Conservation (phyloP, 257 asterid species). For the Plantago ovata region DNA sequence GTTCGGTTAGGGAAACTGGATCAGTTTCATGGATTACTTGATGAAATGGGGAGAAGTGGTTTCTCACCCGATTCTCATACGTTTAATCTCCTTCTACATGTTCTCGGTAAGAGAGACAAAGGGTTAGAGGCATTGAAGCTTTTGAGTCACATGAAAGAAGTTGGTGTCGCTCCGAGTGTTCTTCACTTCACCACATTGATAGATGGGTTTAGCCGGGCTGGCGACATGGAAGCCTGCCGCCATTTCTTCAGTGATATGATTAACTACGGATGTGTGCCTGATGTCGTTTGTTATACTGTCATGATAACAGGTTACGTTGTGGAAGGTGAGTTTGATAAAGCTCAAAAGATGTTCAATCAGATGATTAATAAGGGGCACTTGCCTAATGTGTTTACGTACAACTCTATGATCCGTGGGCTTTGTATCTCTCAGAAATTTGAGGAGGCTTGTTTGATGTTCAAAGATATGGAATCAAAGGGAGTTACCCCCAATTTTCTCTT, state of each 20-base stretch:
- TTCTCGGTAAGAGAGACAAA: conserved; percentile 77
- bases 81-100: conserved; percentile 78
- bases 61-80: conserved; percentile 87
- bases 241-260: conserved; percentile 78
- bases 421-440: conserved; percentile 73
- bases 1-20: conserved; percentile 78
- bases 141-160: conserved; percentile 87
- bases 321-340: conserved; percentile 64
- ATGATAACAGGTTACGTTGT: conserved; percentile 83
- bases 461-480: conserved; percentile 84
- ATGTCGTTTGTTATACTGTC: conserved; percentile 86
- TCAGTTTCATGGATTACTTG: conserved; percentile 70
- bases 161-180: conserved; percentile 60
- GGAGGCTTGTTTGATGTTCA: conserved; percentile 75
- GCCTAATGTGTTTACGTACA: conserved; percentile 92
- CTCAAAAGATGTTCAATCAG: conserved; percentile 55
- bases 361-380: conserved; percentile 67
- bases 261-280: conserved; percentile 65
- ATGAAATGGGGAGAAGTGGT: conserved; percentile 77
- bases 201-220: conserved; percentile 93
- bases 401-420: conserved; percentile 90
- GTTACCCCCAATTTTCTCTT: conserved; percentile 91
- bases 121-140: conserved; percentile 84
- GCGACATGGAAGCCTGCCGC: conserved; percentile 76
- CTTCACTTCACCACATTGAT: conserved; percentile 87